phyloP scores from a whole-genome alignment of 345 rosid genomes.

The Viola odorata region DNA sequence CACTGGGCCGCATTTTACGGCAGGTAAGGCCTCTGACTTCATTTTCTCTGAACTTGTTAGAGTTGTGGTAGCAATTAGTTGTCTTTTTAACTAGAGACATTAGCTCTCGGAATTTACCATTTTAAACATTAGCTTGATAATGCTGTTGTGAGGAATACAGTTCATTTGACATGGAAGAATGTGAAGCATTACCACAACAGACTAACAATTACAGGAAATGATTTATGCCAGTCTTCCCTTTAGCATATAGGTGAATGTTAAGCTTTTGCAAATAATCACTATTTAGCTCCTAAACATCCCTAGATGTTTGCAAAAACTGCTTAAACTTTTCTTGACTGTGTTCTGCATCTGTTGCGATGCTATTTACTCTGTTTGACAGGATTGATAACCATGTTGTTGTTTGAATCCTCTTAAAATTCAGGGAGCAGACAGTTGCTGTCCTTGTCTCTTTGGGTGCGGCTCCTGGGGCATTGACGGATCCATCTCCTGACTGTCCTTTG shows the following conservation, averaged over 20 bases:
- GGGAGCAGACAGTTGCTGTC: conserved; percentile 77
- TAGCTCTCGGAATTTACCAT: no score
- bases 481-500: conserved; percentile 73
- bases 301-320: background rate
- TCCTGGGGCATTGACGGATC: conserved; percentile 68
- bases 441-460: conserved; percentile 71
- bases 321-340: background rate
- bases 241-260: no score
- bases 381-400: background rate
- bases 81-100: background rate
- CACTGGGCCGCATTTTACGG: conserved; percentile 94
- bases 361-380: conserved; percentile 4
- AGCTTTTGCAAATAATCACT: no score
- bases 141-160: no score
- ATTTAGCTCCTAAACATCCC: background rate
- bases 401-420: conserved; percentile 29
- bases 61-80: background rate
- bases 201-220: no score
- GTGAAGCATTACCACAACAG: no score
- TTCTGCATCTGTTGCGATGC: background rate
- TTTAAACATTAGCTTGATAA: no score
- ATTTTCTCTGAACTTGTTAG: background rate
- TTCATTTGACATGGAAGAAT: no score
- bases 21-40: conserved; percentile 46
- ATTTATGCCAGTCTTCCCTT: no score